Conservation (phyloP, 2,329 filamentous ascomycete species). For the Phyllosticta citriasiana region DNA sequence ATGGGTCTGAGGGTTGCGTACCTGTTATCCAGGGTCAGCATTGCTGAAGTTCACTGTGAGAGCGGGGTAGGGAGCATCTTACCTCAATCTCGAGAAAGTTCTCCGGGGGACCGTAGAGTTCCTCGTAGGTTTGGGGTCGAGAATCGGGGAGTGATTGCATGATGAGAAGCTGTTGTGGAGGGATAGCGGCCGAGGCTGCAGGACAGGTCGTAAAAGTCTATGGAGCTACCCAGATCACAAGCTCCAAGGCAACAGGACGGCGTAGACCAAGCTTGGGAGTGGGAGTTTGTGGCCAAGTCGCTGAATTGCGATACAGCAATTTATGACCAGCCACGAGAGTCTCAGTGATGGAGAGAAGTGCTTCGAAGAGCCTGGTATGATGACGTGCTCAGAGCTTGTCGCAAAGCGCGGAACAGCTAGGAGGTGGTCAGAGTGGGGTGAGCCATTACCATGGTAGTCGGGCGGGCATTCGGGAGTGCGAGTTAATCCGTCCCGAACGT, state of each 20-base stretch:
- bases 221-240: not conserved
- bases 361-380: not conserved
- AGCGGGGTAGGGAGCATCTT: conserved; percentile 15
- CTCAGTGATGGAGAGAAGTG: not conserved
- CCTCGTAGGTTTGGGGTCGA: conserved; percentile 91
- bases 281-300: not conserved
- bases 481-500: not conserved
- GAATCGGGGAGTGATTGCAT: conserved; percentile 58
- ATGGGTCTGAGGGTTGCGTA: conserved; percentile 86
- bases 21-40: conserved; percentile 41
- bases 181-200: not conserved
- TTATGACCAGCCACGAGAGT: not conserved
- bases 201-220: not conserved
- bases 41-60: conserved; percentile 11
- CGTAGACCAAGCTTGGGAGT: not conserved
- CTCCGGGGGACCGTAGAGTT: conserved; percentile 96
- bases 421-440: not conserved
- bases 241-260: not conserved
- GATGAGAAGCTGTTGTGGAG: not conserved
- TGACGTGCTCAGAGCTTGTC: not conserved
- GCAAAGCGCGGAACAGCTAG: not conserved
- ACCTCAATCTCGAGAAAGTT: conserved; percentile 99
- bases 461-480: not conserved
- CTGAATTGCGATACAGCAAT: not conserved
- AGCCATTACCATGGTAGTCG: not conserved